Percentiles rank a stretch among this genome's conserved stretches.
Conservation (phyloP, 768 basidiomycete species). For the Dentipellis sp. region DNA sequence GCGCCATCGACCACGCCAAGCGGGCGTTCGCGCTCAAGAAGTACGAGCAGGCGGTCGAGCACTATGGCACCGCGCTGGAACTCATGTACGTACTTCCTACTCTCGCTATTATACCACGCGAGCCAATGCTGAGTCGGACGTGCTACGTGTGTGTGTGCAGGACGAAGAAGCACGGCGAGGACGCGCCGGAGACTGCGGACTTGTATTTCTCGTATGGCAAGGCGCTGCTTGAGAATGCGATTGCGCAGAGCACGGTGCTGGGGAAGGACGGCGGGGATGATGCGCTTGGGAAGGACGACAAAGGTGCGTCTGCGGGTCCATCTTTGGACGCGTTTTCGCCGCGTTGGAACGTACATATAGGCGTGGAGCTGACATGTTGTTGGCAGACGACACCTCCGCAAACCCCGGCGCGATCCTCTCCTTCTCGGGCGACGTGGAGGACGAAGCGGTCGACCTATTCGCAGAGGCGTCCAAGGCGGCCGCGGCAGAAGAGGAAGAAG, state of each 20-base stretch:
- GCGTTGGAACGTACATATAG: background rate
- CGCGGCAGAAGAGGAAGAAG: constrained; percentile 40
- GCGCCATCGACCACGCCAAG: constrained; percentile 67
- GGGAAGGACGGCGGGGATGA: constrained; percentile 75
- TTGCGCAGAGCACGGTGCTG: constrained; percentile 76
- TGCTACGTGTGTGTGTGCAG: constrained; percentile 29
- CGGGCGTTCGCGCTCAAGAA: constrained; percentile 84
- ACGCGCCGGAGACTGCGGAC: constrained; percentile 79
- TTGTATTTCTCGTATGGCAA: constrained; percentile 88
- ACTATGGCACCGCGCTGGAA: constrained; percentile 81
- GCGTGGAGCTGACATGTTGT: constrained; percentile 5
- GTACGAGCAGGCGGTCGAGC: constrained; percentile 77
- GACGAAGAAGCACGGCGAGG: constrained; percentile 66
- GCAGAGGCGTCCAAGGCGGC: constrained; percentile 41
- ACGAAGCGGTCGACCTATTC: constrained; percentile 55
- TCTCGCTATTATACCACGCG: background rate
- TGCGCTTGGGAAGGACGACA: constrained; percentile 32
- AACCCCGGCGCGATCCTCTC: constrained; percentile 56
- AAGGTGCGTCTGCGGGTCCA: constrained; percentile 19
- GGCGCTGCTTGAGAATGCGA: constrained; percentile 88
- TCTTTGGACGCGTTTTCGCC: background rate
- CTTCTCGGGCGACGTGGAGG: constrained; percentile 76
- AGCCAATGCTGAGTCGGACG: background rate
- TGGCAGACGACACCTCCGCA: constrained; percentile 23
- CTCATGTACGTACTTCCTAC: constrained; percentile 47